Evolutionary conservation across 306 rosid genomes (phyloP).

Genomic region (Cotoneaster glaucophyllus): DNA sequence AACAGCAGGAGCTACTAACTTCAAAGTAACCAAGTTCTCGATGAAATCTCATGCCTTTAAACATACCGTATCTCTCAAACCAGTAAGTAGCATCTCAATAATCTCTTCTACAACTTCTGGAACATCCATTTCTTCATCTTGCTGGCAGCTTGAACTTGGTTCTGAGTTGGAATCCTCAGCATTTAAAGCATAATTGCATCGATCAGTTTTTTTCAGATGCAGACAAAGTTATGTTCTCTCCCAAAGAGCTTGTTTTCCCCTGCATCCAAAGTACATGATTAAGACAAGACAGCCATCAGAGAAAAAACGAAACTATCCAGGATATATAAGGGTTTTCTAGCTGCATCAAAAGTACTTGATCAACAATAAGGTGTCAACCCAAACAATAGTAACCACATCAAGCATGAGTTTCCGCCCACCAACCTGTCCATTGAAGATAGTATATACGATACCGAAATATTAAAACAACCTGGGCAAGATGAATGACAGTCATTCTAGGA

Average conservation of each 20-base stretch:
- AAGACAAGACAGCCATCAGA: constrained; percentile 18
- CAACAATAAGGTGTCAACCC: too few species aligned
- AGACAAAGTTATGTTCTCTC: constrained; percentile 47
- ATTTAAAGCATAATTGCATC: constrained; percentile 27
- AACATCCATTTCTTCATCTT: constrained; percentile 85
- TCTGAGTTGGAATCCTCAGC: constrained; percentile 23
- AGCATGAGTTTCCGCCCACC: too few species aligned
- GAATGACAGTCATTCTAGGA: too few species aligned
- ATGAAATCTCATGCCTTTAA: constrained; percentile 34
- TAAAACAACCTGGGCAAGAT: too few species aligned
- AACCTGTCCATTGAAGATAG: too few species aligned
- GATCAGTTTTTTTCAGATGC: constrained; percentile 32
- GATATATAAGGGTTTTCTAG: neutral
- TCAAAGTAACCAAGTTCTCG: constrained; percentile 21
- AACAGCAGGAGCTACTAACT: too few species aligned
- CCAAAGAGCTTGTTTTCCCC: constrained; percentile 66
- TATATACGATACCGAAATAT: too few species aligned
- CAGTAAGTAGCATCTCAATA: constrained; percentile 81
- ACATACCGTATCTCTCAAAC: constrained; percentile 52
- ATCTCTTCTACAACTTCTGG: constrained; percentile 93
- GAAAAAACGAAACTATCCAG: neutral
- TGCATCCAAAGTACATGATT: constrained; percentile 32
- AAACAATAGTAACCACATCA: too few species aligned
- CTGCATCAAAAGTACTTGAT: too few species aligned
- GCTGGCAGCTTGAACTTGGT: constrained; percentile 27